phyloP scores from a whole-genome alignment of 305 asterid species.

The Ilex paraguariensis region DNA sequence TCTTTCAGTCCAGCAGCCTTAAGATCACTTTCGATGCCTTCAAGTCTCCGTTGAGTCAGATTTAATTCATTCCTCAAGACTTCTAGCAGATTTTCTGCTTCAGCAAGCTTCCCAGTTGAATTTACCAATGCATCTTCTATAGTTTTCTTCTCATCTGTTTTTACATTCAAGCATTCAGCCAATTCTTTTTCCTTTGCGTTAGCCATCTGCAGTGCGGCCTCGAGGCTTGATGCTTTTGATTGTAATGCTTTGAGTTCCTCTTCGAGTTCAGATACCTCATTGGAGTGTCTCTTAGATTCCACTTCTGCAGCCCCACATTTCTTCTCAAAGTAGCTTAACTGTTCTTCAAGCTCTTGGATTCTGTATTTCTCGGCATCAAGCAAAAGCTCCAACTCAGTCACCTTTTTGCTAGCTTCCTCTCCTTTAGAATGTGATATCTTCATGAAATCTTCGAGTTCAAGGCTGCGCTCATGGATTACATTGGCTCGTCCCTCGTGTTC shows the following conservation, averaged over 20 bases:
- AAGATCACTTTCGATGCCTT: constrained; percentile 59
- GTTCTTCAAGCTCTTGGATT: constrained; percentile 85
- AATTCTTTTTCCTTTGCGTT: constrained; percentile 60
- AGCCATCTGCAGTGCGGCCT: constrained; percentile 54
- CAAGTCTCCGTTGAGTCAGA: constrained; percentile 51
- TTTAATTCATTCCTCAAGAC: constrained; percentile 50
- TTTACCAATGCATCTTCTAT: constrained; percentile 45
- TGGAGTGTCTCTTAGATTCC: constrained; percentile 38
- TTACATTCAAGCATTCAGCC: constrained; percentile 30
- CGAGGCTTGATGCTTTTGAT: constrained; percentile 60
- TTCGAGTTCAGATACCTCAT: constrained; percentile 60
- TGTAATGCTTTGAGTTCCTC: constrained; percentile 53
- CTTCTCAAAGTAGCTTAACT: constrained; percentile 46
- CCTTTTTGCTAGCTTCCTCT: constrained; percentile 49
- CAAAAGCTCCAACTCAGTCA: constrained; percentile 62
- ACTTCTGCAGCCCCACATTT: constrained; percentile 44
- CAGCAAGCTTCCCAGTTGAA: constrained; percentile 62
- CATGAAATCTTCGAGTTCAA: constrained; percentile 72
- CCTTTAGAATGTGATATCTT: constrained; percentile 68
- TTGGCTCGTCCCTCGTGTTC: constrained; percentile 78
- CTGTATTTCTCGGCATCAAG: constrained; percentile 70
- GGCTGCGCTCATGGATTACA: constrained; percentile 51
- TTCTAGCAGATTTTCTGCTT: constrained; percentile 57
- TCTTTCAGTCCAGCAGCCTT: constrained; percentile 53
- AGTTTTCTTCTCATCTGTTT: constrained; percentile 58